Evolutionary conservation across 1,139 yeast genomes (phyloP), one percentile per base, ranked within the genome.

Genomic region (Taiozyma sp.): DNA sequence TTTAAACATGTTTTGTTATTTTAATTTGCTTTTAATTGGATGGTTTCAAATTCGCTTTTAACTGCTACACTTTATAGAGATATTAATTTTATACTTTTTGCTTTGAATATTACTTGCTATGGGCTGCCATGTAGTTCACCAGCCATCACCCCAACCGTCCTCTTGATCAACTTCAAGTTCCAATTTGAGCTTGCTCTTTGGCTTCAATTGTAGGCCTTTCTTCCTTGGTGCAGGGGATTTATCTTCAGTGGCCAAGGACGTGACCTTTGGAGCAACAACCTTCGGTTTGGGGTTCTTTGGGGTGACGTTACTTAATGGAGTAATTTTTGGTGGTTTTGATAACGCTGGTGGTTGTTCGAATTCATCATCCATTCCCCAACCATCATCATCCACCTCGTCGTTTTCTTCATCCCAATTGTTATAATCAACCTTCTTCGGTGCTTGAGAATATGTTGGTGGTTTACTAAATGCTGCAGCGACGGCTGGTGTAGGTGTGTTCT

Each of bases 101-200:
- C 22, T 21, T 37, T 37, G 13, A 37, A 2, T 19, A 19, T 37
- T 16, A 19, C 19, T 37, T 16, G 8, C 16, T 11, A 19, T 19
- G 3, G 10, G 8, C 9, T n/a, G n/a, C 1, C 14, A 8, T 37
- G 41, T 37, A 37, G 24, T 19, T 61, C 53, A 74, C 79, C 79
- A 75, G 0, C 72, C 76, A 51, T 72, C 76, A 24, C 80, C 87
- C 83, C 86, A 81, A 0, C 77, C 80, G 48, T 75, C 82, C 14
- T 74, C 83, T 24, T 72, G 76, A 9, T 70, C 76, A 16, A 65
- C 68, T 9, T 67, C 74, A 13, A 76, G 59, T 45, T 75, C 57
- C n/a, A 32, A 13, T 39, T 58, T 52, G 26, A 59, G 24, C 29
- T 58, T 59, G 14, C 56, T 51, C 47, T 59, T 61, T 34, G 60